Evolutionary conservation across 805 yeast species (phyloP).

Genomic region (Monosporozyma siamensis): DNA sequence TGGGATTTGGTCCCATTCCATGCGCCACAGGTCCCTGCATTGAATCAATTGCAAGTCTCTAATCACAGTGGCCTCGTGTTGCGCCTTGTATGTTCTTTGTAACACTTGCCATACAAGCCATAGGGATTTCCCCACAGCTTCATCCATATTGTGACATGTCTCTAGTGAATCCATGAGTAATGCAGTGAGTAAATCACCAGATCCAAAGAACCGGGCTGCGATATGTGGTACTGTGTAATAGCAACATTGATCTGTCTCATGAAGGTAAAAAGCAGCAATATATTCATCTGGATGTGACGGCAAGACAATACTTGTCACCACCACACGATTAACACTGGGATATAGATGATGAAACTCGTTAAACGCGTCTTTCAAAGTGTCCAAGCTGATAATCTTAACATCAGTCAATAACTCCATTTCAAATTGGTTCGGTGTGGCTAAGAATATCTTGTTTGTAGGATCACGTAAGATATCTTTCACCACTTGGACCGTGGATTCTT

Average conservation of each 20-base stretch:
- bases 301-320: constrained; percentile 46
- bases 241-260: neutral
- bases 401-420: constrained; percentile 57
- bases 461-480: constrained; percentile 39
- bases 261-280: constrained; percentile 6
- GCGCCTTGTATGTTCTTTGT: constrained; percentile 31
- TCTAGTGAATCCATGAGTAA: constrained; percentile 44
- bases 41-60: constrained; percentile 40
- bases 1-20: neutral
- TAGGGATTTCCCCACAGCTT: constrained; percentile 35
- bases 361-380: constrained; percentile 34
- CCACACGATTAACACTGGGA: constrained; percentile 40
- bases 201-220: constrained; percentile 57
- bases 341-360: constrained; percentile 35
- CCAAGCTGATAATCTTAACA: constrained; percentile 32
- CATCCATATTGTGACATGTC: constrained; percentile 13
- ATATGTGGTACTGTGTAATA: constrained; percentile 26
- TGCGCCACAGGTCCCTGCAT: constrained; percentile 26
- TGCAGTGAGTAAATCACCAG: constrained; percentile 67
- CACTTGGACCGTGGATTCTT: constrained; percentile 42
- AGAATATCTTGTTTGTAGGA: constrained; percentile 33
- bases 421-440: constrained; percentile 67
- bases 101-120: constrained; percentile 36
- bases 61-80: constrained; percentile 12
- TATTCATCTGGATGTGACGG: constrained; percentile 1